Evolutionary conservation across 371 early-diverging fungal species (phyloP).

Genomic region (Blastocladiella emersonii): DNA sequence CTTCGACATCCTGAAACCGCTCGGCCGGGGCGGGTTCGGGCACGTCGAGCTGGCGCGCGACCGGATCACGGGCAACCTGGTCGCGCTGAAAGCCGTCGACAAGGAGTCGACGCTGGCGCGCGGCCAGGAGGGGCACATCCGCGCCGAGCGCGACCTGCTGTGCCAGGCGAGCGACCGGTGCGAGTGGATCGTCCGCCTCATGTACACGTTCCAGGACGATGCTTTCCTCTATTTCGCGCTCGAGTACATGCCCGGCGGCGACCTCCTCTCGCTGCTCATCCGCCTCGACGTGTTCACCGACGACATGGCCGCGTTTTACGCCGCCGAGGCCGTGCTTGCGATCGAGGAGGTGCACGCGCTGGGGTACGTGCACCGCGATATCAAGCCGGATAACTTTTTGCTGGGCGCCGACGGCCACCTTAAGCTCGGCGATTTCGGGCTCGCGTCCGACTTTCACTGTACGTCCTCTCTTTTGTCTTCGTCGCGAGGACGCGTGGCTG

Average conservation of each 20-base stretch:
- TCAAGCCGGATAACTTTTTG: constrained; percentile 48
- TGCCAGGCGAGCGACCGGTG: constrained; percentile 16
- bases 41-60: constrained; percentile 27
- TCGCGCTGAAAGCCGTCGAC: constrained; percentile 28
- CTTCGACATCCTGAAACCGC: constrained; percentile 10
- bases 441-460: constrained; percentile 26
- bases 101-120: constrained; percentile 21
- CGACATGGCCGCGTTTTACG: constrained; percentile 23
- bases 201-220: constrained; percentile 28
- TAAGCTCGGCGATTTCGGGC: constrained; percentile 46
- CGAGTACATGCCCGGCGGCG: constrained; percentile 26
- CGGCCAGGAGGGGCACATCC: constrained; percentile 26
- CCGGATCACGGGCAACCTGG: constrained; percentile 21
- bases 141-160: constrained; percentile 26
- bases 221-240: constrained; percentile 32
- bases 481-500: too few species aligned
- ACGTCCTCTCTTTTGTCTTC: neutral
- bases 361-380: constrained; percentile 28
- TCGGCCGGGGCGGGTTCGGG: constrained; percentile 36
- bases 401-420: constrained; percentile 34
- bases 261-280: constrained; percentile 19
- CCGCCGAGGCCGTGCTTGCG: constrained; percentile 26
- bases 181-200: constrained; percentile 28
- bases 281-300: constrained; percentile 25
- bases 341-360: constrained; percentile 27